A percentile compares a stretch with the other conserved stretches of the same genome.
phyloP scores from a whole-genome alignment of 176 grass and related monocot species.

The Phragmites australis region DNA sequence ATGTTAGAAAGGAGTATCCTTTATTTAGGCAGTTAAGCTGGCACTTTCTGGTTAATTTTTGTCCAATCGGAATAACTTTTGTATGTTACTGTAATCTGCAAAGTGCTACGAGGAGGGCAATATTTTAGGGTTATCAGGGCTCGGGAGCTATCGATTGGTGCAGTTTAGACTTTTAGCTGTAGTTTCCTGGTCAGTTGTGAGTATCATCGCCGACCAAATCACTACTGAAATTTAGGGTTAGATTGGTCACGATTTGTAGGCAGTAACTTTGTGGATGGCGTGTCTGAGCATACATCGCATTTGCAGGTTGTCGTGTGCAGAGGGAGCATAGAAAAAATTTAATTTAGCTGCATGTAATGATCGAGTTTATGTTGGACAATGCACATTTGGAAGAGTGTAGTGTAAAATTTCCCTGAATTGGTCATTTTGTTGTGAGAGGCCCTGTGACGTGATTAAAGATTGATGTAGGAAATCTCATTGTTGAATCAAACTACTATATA shows the following conservation, averaged over 20 bases:
- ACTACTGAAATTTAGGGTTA: not conserved
- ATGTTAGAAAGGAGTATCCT: not conserved
- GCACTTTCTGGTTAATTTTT: not conserved
- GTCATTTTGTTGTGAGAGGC: not conserved
- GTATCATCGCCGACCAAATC: not conserved
- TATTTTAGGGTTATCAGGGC: not conserved
- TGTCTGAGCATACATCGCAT: not conserved
- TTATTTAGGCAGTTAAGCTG: not conserved
- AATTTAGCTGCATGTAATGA: not conserved
- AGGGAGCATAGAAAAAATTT: not conserved
- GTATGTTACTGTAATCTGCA: not conserved
- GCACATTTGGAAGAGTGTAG: not conserved
- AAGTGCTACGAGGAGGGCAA: not conserved
- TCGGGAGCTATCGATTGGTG: not conserved
- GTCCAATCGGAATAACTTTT: not conserved
- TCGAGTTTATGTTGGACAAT: not conserved
- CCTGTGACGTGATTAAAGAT: not conserved
- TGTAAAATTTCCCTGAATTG: not conserved
- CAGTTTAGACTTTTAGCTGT: not conserved
- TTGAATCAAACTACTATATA: not conserved
- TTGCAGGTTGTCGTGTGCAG: not conserved
- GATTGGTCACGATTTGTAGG: not conserved
- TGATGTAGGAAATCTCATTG: constrained; percentile 7
- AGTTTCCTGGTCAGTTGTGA: not conserved
- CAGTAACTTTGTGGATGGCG: not conserved